A percentile compares a stretch with the other conserved stretches of the same genome.
Conservation (phyloP, 1,284 basidiomycete species). For the Fistulina hepatica region DNA sequence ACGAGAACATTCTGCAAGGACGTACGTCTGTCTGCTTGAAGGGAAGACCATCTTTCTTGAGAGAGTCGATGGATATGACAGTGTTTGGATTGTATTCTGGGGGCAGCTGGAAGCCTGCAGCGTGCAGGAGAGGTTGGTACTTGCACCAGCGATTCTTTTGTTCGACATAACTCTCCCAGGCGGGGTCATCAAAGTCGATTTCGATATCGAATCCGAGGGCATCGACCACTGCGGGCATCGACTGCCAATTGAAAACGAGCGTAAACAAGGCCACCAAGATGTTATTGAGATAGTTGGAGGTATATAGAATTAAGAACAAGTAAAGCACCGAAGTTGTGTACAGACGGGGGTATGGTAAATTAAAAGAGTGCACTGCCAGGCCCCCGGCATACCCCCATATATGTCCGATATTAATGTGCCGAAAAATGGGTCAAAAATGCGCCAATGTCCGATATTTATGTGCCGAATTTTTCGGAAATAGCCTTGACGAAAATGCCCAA, state of each 20-base stretch:
- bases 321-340: no score
- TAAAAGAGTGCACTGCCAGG: no score
- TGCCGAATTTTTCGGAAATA: no score
- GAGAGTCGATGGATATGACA: conserved; percentile 7
- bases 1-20: neutral
- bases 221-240: conserved; percentile 1
- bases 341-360: no score
- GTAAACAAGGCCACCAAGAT: no score
- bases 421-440: no score
- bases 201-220: neutral
- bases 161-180: conserved; percentile 10
- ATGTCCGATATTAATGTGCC: no score
- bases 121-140: conserved; percentile 13
- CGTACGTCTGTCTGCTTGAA: neutral
- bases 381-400: no score
- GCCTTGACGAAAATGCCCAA: no score
- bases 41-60: neutral
- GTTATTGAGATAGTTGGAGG: no score
- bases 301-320: no score
- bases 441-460: no score
- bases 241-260: neutral
- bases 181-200: neutral
- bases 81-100: conserved; percentile 11
- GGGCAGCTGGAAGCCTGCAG: conserved; percentile 10
- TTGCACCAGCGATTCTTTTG: conserved; percentile 15